A percentile compares a stretch with the other conserved stretches of the same genome.
Conservation (phyloP, 164 flowering plant species). For the Tetracentron sinense region DNA sequence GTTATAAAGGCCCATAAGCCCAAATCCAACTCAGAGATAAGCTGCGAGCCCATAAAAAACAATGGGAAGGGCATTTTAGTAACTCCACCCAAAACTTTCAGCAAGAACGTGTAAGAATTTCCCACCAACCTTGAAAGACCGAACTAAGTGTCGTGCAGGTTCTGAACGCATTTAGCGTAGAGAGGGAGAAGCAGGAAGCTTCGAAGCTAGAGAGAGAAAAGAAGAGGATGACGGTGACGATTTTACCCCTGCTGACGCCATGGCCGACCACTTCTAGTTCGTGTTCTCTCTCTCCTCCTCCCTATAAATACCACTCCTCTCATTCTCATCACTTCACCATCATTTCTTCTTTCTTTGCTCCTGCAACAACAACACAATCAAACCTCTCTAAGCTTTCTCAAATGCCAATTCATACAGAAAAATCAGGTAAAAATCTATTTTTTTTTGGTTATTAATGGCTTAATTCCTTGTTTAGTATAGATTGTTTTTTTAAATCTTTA, state of each 20-base stretch:
- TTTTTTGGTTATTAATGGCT: background rate
- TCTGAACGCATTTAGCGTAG: slow-evolving; percentile 1
- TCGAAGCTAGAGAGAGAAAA: no score
- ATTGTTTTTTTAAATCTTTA: background rate
- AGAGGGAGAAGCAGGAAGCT: no score
- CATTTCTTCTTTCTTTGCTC: background rate
- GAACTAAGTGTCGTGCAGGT: no score
- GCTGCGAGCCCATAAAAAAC: no score
- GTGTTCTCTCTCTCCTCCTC: no score
- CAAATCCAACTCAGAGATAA: no score
- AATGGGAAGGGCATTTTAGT: no score
- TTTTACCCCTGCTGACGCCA: slow-evolving; percentile 19
- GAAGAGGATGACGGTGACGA: no score
- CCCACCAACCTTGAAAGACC: no score
- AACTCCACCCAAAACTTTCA: no score
- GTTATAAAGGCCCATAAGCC: no score
- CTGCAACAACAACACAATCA: background rate
- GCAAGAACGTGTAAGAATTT: no score
- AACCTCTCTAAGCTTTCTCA: background rate
- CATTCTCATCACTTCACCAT: background rate
- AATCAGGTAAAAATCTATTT: slow-evolving; percentile 12
- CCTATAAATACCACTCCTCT: slow-evolving; percentile 11
- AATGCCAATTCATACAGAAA: slow-evolving; percentile 9
- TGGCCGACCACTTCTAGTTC: slow-evolving; percentile 9
- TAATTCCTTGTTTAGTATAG: background rate